A percentile compares a stretch with the other conserved stretches of the same genome.
These are phyloP conservation scores for Chionographis japonica DNA, from an alignment of 106 monocot species.

Conservation along the genomic window DNA sequence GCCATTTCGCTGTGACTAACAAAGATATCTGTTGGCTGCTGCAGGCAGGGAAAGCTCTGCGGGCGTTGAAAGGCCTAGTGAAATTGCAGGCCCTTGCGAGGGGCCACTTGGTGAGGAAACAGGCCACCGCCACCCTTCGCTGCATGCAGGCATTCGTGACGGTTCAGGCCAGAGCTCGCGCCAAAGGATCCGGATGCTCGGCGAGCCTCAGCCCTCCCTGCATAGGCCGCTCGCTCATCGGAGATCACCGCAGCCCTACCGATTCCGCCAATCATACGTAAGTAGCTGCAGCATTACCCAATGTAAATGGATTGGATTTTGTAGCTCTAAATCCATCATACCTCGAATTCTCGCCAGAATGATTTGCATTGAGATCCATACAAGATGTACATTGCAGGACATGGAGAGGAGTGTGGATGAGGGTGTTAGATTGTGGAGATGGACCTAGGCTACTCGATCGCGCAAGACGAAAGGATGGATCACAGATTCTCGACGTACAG, in stretches of 20 bases:
- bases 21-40: too few species aligned
- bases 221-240: conserved; percentile 16
- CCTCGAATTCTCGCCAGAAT: neutral
- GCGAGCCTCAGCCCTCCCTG: conserved; percentile 1
- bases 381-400: conserved; percentile 1
- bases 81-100: conserved; percentile 55
- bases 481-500: conserved; percentile 9
- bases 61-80: conserved; percentile 51
- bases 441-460: conserved; percentile 20
- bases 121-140: conserved; percentile 41
- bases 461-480: conserved; percentile 2
- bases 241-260: conserved; percentile 28
- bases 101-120: conserved; percentile 52
- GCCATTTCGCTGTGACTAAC: too few species aligned
- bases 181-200: conserved; percentile 21
- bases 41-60: conserved; percentile 53
- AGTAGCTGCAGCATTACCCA: too few species aligned
- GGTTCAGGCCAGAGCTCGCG: conserved; percentile 38
- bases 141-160: conserved; percentile 47
- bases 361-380: neutral
- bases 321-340: too few species aligned
- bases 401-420: conserved; percentile 22
- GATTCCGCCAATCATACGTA: conserved; percentile 29
- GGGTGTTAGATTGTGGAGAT: conserved; percentile 32
- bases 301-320: too few species aligned